These are phyloP conservation scores for Podospora appendiculata DNA, from an alignment of 495 filamentous ascomycete genomes.

Conservation along the genomic window DNA sequence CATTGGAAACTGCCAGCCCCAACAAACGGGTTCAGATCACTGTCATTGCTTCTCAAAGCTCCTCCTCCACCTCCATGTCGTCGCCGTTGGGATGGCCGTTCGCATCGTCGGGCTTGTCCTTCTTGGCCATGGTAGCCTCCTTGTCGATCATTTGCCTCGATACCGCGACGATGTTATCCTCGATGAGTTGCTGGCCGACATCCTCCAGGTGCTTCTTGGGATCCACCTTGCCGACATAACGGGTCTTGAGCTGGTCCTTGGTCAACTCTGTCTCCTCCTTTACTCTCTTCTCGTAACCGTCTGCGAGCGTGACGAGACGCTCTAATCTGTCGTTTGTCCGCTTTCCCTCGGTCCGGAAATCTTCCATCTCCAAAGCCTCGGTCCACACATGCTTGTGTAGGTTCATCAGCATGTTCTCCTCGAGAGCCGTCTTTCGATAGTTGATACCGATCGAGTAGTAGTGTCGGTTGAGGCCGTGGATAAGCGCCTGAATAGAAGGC, in stretches of 20 bases:
- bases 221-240: slow-evolving; percentile 97
- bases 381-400: slow-evolving; percentile 99
- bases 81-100: slow-evolving; percentile 51
- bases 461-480: slow-evolving; percentile 94
- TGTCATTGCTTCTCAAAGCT: slow-evolving; percentile 21
- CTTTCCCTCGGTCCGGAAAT: slow-evolving; percentile 77
- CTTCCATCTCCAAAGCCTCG: slow-evolving; percentile 92
- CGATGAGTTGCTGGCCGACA: slow-evolving; percentile 89
- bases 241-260: slow-evolving; percentile 95
- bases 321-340: slow-evolving; percentile 80
- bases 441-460: slow-evolving; percentile 99
- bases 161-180: slow-evolving; percentile 97
- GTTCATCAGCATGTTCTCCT: slow-evolving; percentile 99
- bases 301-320: slow-evolving; percentile 79
- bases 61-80: slow-evolving; percentile 46
- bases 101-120: slow-evolving; percentile 31
- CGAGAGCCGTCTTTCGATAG: slow-evolving; percentile 93
- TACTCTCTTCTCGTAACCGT: slow-evolving; percentile 96
- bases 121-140: slow-evolving; percentile 66
- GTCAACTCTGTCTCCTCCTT: slow-evolving; percentile 96
- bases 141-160: slow-evolving; percentile 99
- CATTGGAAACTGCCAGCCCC: slow-evolving; percentile 1
- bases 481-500: slow-evolving; percentile 97
- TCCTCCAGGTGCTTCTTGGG: slow-evolving; percentile 99
- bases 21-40: slow-evolving; percentile 2